Percentiles rank a stretch among this genome's conserved stretches.
These are phyloP conservation scores for Coniochaeta ligniaria DNA, from an alignment of 2,329 filamentous ascomycete species.

Conservation along the genomic window DNA sequence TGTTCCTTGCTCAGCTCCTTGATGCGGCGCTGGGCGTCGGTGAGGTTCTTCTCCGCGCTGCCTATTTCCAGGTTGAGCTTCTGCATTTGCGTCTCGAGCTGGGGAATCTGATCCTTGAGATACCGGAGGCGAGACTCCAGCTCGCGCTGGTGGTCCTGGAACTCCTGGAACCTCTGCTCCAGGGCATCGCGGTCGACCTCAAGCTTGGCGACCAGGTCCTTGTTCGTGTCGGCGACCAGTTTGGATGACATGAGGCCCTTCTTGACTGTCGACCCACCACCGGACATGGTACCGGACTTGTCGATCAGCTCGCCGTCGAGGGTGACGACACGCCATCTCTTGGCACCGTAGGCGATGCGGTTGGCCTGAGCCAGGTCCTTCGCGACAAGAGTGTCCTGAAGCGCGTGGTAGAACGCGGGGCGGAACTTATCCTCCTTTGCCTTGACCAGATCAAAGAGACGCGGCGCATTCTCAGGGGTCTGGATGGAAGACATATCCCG, in stretches of 20 bases:
- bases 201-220: slow-evolving; percentile 81
- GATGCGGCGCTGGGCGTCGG: slow-evolving; percentile 76
- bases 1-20: slow-evolving; percentile 79
- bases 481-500: slow-evolving; percentile 73
- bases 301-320: slow-evolving; percentile 93
- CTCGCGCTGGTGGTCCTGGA: slow-evolving; percentile 77
- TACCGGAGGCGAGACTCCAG: slow-evolving; percentile 67
- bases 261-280: slow-evolving; percentile 85
- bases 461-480: slow-evolving; percentile 86
- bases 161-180: slow-evolving; percentile 74
- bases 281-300: slow-evolving; percentile 97
- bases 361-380: slow-evolving; percentile 93
- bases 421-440: slow-evolving; percentile 81
- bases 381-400: slow-evolving; percentile 92
- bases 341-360: slow-evolving; percentile 89
- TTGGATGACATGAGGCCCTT: slow-evolving; percentile 96
- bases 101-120: slow-evolving; percentile 71
- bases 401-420: slow-evolving; percentile 89
- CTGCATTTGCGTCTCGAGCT: slow-evolving; percentile 82
- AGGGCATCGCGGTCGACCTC: slow-evolving; percentile 80
- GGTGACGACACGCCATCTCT: slow-evolving; percentile 93
- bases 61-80: slow-evolving; percentile 86
- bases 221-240: slow-evolving; percentile 76
- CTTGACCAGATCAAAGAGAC: slow-evolving; percentile 87
- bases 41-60: slow-evolving; percentile 75